phyloP scores from a whole-genome alignment of 306 rosid genomes.

The Begonia loranthoides region DNA sequence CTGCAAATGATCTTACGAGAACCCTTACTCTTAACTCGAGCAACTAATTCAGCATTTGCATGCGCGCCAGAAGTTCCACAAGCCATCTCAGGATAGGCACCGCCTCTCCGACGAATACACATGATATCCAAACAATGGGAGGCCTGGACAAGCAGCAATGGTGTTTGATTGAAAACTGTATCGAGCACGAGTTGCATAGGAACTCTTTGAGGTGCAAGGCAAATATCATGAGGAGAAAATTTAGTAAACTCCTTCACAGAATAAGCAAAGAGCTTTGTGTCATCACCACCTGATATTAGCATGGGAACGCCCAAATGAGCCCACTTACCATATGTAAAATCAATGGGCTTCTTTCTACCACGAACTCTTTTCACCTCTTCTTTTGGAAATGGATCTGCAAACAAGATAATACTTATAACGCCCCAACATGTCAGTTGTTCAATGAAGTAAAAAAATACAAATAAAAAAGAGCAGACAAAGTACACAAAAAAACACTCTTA shows the following conservation, averaged over 20 bases:
- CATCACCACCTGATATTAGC: conserved; percentile 95
- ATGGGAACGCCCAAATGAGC: conserved; percentile 92
- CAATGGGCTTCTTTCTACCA: conserved; percentile 27
- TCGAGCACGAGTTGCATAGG: conserved; percentile 64
- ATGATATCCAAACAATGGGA: conserved; percentile 49
- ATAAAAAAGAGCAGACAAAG: background rate
- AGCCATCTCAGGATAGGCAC: conserved; percentile 22
- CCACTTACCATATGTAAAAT: conserved; percentile 72
- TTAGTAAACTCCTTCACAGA: conserved; percentile 65
- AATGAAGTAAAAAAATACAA: background rate
- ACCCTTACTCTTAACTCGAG: conserved; percentile 53
- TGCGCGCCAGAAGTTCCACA: conserved; percentile 31
- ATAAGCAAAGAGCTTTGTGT: conserved; percentile 81
- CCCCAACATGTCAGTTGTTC: too few species aligned
- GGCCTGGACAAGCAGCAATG: conserved; percentile 74
- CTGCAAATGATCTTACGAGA: conserved; percentile 83
- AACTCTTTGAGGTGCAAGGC: conserved; percentile 89
- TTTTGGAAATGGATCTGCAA: conserved; percentile 45
- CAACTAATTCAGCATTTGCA: conserved; percentile 37
- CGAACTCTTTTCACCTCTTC: conserved; percentile 49
- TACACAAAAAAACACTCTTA: conserved; percentile 5
- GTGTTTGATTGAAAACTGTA: conserved; percentile 40
- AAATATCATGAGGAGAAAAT: conserved; percentile 82
- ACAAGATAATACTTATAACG: conserved; percentile 5
- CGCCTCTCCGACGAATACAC: conserved; percentile 32